These are phyloP conservation scores for Penicillium sp. DNA, from an alignment of 2,329 filamentous ascomycete species.

Conservation along the genomic window DNA sequence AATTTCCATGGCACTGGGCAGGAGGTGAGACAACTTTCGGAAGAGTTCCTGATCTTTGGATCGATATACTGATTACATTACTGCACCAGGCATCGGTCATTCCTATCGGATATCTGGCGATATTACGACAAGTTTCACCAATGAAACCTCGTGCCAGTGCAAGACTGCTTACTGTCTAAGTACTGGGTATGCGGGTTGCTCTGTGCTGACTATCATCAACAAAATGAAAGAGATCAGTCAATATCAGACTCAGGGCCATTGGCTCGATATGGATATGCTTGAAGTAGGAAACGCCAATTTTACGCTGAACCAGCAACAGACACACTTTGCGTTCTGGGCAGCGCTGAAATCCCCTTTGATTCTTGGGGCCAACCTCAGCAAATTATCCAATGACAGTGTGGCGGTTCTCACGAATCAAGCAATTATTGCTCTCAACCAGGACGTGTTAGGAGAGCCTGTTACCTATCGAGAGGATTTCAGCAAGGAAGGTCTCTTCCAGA, in stretches of 20 bases:
- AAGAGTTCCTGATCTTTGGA: not conserved
- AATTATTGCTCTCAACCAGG: not conserved
- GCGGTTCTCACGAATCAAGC: not conserved
- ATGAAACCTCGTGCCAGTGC: not conserved
- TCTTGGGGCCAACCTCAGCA: not conserved
- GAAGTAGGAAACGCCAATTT: not conserved
- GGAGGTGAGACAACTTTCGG: not conserved
- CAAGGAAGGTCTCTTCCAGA: not conserved
- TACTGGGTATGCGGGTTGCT: not conserved
- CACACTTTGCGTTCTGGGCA: not conserved
- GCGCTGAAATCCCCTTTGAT: not conserved
- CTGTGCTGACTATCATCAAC: not conserved
- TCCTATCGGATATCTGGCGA: not conserved
- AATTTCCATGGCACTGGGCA: not conserved
- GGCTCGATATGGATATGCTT: not conserved
- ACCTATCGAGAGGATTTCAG: not conserved
- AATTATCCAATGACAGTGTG: not conserved
- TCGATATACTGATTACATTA: not conserved
- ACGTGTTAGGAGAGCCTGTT: not conserved
- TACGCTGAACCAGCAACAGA: not conserved
- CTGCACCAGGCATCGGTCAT: not conserved
- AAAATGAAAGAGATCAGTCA: not conserved
- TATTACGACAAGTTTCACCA: not conserved
- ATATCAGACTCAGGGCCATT: not conserved
- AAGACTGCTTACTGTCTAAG: not conserved